Conservation (phyloP, 2,329 filamentous ascomycete species). For the Aspergillus fischeri region DNA sequence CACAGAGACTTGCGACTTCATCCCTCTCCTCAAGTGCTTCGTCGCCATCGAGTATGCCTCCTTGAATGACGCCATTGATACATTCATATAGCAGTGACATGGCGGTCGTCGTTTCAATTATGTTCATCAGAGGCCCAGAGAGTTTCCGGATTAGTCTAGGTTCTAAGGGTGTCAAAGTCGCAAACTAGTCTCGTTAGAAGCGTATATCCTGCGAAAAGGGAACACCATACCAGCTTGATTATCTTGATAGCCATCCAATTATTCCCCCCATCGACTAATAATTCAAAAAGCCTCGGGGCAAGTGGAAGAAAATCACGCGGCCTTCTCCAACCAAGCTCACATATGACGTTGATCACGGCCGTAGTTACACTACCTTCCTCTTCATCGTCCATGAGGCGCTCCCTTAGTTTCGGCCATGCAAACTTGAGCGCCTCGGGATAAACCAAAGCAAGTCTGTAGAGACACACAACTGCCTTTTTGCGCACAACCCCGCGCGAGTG, state of each 20-base stretch:
- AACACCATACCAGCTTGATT: slow-evolving; percentile 74
- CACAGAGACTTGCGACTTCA: slow-evolving; percentile 87
- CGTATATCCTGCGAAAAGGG: not conserved
- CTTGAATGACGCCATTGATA: slow-evolving; percentile 97
- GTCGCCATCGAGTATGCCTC: slow-evolving; percentile 80
- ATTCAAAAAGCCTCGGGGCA: slow-evolving; percentile 84
- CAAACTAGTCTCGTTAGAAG: slow-evolving; percentile 61
- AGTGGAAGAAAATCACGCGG: slow-evolving; percentile 91
- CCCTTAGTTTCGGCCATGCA: slow-evolving; percentile 97
- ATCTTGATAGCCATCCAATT: slow-evolving; percentile 99
- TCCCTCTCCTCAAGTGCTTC: slow-evolving; percentile 79
- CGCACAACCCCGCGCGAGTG: slow-evolving; percentile 82
- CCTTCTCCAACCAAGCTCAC: slow-evolving; percentile 89
- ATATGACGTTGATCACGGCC: slow-evolving; percentile 94
- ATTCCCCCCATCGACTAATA: slow-evolving; percentile 86
- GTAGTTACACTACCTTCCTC: slow-evolving; percentile 93
- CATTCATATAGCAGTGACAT: slow-evolving; percentile 99
- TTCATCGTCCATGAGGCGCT: slow-evolving; percentile 80
- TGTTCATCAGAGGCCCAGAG: slow-evolving; percentile 80
- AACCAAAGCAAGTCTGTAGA: slow-evolving; percentile 91
- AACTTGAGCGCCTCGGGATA: slow-evolving; percentile 90
- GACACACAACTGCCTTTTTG: slow-evolving; percentile 93
- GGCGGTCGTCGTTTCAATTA: slow-evolving; percentile 90
- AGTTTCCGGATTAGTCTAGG: slow-evolving; percentile 88
- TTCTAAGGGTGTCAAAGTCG: slow-evolving; percentile 86